Conservation (phyloP, 495 filamentous ascomycete species). For the Terfezia claveryi region DNA sequence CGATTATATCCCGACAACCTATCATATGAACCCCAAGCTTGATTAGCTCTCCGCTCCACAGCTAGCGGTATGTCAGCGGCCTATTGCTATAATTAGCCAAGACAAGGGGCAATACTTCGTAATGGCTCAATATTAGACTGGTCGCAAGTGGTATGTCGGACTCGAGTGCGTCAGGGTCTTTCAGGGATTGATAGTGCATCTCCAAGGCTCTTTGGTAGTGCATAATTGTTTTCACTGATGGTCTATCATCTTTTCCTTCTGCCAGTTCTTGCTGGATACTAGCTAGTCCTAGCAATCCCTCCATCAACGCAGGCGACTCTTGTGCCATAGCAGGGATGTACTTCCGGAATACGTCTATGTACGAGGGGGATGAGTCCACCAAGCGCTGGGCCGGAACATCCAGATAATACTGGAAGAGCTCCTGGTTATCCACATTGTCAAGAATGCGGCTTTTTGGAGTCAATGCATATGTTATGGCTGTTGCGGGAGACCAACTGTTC, state of each 20-base stretch:
- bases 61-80: conserved; percentile 7
- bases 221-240: conserved; percentile 10
- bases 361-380: conserved; percentile 14
- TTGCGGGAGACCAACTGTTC: too few relatives aligned
- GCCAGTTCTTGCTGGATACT: conserved; percentile 10
- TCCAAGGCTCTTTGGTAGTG: conserved; percentile 14
- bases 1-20: conserved; percentile 15
- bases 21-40: conserved; percentile 18
- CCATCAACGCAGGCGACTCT: conserved; percentile 13
- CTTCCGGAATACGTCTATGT: conserved; percentile 14
- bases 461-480: neutral
- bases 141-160: conserved; percentile 9
- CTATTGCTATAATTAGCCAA: neutral
- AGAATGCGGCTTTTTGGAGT: conserved; percentile 6
- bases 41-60: conserved; percentile 18
- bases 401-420: conserved; percentile 12
- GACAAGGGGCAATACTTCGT: conserved; percentile 7
- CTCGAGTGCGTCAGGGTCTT: conserved; percentile 4
- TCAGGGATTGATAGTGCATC: conserved; percentile 8
- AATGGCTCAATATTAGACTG: conserved; percentile 14
- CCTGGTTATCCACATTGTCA: conserved; percentile 10
- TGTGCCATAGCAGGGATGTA: conserved; percentile 18
- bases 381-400: conserved; percentile 12
- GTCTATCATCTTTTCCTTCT: neutral
- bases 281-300: conserved; percentile 13